Conservation (phyloP, 2,329 filamentous ascomycete species). For the Emergomyces africanus region DNA sequence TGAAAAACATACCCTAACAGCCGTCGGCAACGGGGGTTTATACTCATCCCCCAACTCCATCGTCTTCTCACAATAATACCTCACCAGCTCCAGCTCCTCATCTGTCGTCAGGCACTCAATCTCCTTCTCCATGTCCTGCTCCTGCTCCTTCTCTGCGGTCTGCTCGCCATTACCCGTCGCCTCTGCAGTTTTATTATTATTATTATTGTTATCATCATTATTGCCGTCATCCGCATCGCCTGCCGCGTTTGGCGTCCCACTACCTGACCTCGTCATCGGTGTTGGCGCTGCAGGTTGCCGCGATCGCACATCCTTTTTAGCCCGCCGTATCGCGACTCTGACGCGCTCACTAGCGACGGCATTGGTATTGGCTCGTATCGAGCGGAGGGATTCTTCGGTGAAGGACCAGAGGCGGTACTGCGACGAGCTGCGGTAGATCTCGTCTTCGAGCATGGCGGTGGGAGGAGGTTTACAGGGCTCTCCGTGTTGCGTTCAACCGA, state of each 20-base stretch:
- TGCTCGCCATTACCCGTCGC: slow-evolving; percentile 17
- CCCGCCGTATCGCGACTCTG: slow-evolving; percentile 42
- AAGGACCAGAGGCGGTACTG: slow-evolving; percentile 93
- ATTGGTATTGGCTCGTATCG: slow-evolving; percentile 69
- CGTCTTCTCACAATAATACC: slow-evolving; percentile 58
- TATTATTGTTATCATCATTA: neutral
- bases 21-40: slow-evolving; percentile 42
- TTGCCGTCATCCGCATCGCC: slow-evolving; percentile 14
- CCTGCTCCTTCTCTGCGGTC: slow-evolving; percentile 32
- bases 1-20: slow-evolving; percentile 40
- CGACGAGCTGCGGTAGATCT: slow-evolving; percentile 75
- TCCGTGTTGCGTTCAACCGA: no score
- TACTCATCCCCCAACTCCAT: slow-evolving; percentile 48
- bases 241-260: slow-evolving; percentile 21
- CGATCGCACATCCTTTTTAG: slow-evolving; percentile 19
- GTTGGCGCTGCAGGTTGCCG: slow-evolving; percentile 16
- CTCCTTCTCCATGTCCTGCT: slow-evolving; percentile 35
- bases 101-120: slow-evolving; percentile 71
- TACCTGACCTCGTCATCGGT: slow-evolving; percentile 12
- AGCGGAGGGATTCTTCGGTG: slow-evolving; percentile 56
- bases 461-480: neutral
- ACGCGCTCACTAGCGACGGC: slow-evolving; percentile 58
- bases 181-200: neutral
- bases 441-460: slow-evolving; percentile 65
- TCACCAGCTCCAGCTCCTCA: slow-evolving; percentile 71